Conservation (phyloP, 495 filamentous ascomycete species). For the Aspergillus affinis region DNA sequence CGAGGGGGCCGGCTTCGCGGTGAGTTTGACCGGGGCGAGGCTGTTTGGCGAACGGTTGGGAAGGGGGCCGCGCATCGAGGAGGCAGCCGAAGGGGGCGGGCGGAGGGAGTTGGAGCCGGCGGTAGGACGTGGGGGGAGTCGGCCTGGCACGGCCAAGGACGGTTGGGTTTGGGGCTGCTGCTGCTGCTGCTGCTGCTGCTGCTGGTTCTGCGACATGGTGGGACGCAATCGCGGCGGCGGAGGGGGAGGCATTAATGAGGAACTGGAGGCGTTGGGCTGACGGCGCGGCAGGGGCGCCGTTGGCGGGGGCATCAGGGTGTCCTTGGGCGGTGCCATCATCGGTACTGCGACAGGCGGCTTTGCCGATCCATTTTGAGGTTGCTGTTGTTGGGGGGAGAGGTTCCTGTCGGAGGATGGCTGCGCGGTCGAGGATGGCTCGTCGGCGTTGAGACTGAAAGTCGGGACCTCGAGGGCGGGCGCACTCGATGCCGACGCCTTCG, state of each 20-base stretch:
- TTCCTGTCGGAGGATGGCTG: not conserved
- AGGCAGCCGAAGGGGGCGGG: slow-evolving; percentile 29
- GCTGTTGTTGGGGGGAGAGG: not conserved
- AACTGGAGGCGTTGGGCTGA: slow-evolving; percentile 18
- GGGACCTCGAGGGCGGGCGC: slow-evolving; percentile 34
- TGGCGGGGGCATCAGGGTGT: slow-evolving; percentile 14
- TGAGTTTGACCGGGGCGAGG: slow-evolving; percentile 32
- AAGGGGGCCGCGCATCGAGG: slow-evolving; percentile 25
- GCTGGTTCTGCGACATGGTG: slow-evolving; percentile 23
- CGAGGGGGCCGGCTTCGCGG: slow-evolving; percentile 36
- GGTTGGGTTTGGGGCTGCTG: slow-evolving; percentile 15
- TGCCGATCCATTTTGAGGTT: slow-evolving; percentile 9
- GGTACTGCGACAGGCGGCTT: slow-evolving; percentile 11
- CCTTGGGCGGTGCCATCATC: slow-evolving; percentile 18
- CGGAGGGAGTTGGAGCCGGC: slow-evolving; percentile 18
- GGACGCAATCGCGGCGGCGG: slow-evolving; percentile 32
- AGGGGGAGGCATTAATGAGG: slow-evolving; percentile 41
- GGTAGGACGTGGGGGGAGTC: slow-evolving; percentile 24
- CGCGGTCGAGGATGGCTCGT: slow-evolving; percentile 1
- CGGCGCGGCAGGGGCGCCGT: not conserved
- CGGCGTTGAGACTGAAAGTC: slow-evolving; percentile 30
- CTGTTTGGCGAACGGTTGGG: slow-evolving; percentile 29
- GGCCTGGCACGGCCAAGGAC: slow-evolving; percentile 9
- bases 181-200: slow-evolving; percentile 16
- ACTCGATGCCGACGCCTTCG: slow-evolving; percentile 42